Evolutionary conservation across 225 moss, liverwort and hornwort species (phyloP).

Genomic region (Neckera pumila): DNA sequence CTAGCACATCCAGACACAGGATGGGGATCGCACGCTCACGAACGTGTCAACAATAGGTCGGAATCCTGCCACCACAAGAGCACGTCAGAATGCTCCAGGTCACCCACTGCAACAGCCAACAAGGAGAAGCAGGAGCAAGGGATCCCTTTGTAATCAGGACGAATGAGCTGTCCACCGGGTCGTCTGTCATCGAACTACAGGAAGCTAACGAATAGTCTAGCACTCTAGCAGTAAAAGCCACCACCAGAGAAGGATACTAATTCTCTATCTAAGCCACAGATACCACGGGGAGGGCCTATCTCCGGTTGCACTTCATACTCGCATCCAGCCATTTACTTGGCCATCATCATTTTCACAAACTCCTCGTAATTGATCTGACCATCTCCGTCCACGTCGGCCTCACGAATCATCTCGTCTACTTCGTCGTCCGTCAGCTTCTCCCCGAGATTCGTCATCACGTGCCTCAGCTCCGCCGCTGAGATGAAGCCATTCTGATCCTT

Average conservation of each 20-base stretch:
- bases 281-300: neutral
- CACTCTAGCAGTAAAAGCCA: neutral
- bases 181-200: conserved; percentile 2
- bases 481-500: conserved; percentile 60
- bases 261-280: neutral
- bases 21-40: neutral
- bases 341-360: conserved; percentile 67
- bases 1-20: neutral
- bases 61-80: conserved; percentile 28
- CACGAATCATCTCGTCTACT: conserved; percentile 56
- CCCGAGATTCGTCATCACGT: conserved; percentile 48
- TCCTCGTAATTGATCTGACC: conserved; percentile 53
- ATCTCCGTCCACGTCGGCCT: conserved; percentile 48
- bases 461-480: conserved; percentile 49
- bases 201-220: conserved; percentile 1
- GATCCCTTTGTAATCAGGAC: neutral
- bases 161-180: neutral
- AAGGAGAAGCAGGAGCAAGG: neutral
- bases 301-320: neutral
- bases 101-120: conserved; percentile 1
- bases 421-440: conserved; percentile 56
- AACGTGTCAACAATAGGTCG: conserved; percentile 35
- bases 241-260: neutral
- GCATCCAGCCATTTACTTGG: conserved; percentile 20
- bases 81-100: conserved; percentile 20